Percentiles rank a stretch among this genome's conserved stretches.
Conservation (phyloP, 371 early-diverging fungal genomes). For the Rhizomucor miehei region DNA sequence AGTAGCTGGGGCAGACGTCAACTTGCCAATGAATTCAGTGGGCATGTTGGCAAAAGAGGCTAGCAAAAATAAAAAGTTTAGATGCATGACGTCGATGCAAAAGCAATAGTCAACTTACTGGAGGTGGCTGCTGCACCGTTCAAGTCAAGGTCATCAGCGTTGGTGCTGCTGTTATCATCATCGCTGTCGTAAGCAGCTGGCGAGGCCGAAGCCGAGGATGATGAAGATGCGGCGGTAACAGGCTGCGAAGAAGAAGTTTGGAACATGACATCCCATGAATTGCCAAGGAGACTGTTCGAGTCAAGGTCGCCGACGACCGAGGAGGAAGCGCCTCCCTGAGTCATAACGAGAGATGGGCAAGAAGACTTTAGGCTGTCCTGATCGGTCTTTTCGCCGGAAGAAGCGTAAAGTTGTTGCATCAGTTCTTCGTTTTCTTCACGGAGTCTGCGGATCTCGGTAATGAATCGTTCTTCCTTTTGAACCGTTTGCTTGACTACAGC, state of each 20-base stretch:
- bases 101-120: no score
- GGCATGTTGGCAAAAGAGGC: slow-evolving; percentile 1
- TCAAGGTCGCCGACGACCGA: slow-evolving; percentile 1
- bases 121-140: not conserved
- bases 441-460: slow-evolving; percentile 27
- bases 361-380: slow-evolving; percentile 7
- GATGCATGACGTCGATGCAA: slow-evolving; percentile 1
- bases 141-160: slow-evolving; percentile 9
- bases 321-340: not conserved
- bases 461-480: slow-evolving; percentile 34
- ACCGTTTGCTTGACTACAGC: slow-evolving; percentile 30
- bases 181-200: slow-evolving; percentile 7
- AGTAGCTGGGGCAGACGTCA: slow-evolving; percentile 2
- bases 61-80: not conserved
- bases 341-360: slow-evolving; percentile 8
- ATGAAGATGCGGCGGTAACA: not conserved
- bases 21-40: not conserved
- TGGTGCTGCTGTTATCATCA: slow-evolving; percentile 12
- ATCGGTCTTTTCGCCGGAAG: not conserved
- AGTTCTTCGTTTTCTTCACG: slow-evolving; percentile 29
- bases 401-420: slow-evolving; percentile 17
- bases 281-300: not conserved
- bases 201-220: slow-evolving; percentile 6
- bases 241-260: not conserved
- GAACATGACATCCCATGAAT: no score